Evolutionary conservation across 306 rosid species (phyloP), one percentile per base, ranked within the genome.

Genomic region (Trifolium dubium): DNA sequence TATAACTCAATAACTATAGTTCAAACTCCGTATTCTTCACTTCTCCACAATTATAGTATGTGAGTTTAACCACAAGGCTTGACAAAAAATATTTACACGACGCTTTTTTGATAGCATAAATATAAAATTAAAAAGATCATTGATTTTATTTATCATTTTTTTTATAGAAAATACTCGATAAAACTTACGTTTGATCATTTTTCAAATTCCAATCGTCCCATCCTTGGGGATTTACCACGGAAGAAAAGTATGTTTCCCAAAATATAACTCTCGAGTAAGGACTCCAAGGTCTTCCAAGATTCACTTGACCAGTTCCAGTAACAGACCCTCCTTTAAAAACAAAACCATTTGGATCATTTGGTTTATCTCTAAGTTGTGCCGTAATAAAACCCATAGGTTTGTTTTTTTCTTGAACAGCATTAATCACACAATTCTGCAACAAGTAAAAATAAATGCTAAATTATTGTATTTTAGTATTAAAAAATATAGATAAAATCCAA

Each of bases 271-370:
- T 55, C 0, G 62, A 10, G 62, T 56, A 56, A 56, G 8, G 34
- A 8, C 37, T 37, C 63, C 63, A 56, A 4, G 63, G 63, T 29
- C 63, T 56, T 56, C 63, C 63, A 4, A 56, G 63, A 28, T 56
- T 28, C 37, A 56, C 63, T 29, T 56, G 8, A 56, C 63, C 63
- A 28, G 11, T 56, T 5, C 63, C 63, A 28, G 10, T 4, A 56
- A 56, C 1, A 12, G 37, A 56, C 1, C 63, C n/a, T 56, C 63
- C 63, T 10, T 0, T 56, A 23, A 56, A 56, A 4, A 56, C 15
- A 56, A 28, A 56, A 5, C 63, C 63, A 2, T 29, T 12, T 28
- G n/a, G 1, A 2, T 30, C 63, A 11, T 56, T 5, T 11, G 35
- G 17, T 10, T 3, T 0, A 12, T 56, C 2, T 29, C 63, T 12